Base-by-base conservation (phyloP, 2,329 filamentous ascomycete genomes). In the Gremmenia infestans region DNA sequence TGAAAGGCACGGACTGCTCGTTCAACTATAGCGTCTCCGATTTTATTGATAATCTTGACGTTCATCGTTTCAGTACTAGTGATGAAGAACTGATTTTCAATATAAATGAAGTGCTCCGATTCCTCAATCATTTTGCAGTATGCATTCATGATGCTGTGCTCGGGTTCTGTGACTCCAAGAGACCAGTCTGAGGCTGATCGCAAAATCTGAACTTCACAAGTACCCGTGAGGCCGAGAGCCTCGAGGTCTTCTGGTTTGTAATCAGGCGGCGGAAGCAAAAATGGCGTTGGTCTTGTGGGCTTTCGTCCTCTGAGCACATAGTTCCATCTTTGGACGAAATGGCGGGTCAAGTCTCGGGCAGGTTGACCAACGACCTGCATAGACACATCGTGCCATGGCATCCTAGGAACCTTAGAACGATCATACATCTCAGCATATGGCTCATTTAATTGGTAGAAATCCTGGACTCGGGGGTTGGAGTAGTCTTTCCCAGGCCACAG, bases 341-440 rank as follows among this genome's bases (percentile, higher is more conserved):
- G 94, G 22, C 94, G 85, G 2, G 92, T 97, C 60, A 97, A 76
- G 73, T 99, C 94, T 63, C 94, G 83, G 12, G 94, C 93, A 2
- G 94, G 94, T 70, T 97, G 94, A 4, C 94, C 94, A 45, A 97
- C 91, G 43, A 99, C 87, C 72, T 97, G 94, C 94, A 99, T 97
- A 2, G 88, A 85, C 60, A 99, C 91, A 71, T 99, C 94, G 68
- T 99, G 94, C 94, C 94, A 99, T 1, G 94, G 93, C 94, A 97
- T 99, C 59, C 94, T 81, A 1, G 94, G 91, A 17, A 93, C 82
- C 69, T 88, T 88, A 58, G 84, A 87, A 54, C 94, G 87, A 72
- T 97, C 91, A 68, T 97, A 99, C 94, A 97, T 97, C 72, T 99
- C 94, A 68, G 96, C 94, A 67, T 97, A 97, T 1, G 94, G 94